Evolutionary conservation across 1,284 basidiomycete genomes (phyloP).

Genomic region (Paramarasmius palmivorus): DNA sequence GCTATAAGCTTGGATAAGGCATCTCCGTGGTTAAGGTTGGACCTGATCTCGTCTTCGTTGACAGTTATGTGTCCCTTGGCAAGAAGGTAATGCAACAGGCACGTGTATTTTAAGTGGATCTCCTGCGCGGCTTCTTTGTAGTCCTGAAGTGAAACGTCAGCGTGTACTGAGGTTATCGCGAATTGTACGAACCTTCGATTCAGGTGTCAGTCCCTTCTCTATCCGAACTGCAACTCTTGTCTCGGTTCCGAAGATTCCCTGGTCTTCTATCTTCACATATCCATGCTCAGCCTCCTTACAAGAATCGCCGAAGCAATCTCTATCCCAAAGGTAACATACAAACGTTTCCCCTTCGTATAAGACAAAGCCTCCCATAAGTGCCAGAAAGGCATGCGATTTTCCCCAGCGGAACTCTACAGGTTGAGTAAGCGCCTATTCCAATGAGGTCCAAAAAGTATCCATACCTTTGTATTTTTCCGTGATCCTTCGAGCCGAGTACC

Average conservation of each 20-base stretch:
- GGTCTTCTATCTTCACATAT: background rate
- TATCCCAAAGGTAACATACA: background rate
- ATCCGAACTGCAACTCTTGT: no score
- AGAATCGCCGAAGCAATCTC: no score
- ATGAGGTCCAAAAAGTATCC: no score
- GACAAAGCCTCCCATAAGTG: slow-evolving; percentile 29
- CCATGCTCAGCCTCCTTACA: background rate
- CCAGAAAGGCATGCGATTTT: slow-evolving; percentile 24
- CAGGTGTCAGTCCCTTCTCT: no score
- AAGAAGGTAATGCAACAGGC: no score
- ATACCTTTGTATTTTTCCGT: slow-evolving; percentile 13
- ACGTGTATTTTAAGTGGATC: no score
- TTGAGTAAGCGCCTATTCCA: no score
- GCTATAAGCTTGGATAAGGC: slow-evolving; percentile 26
- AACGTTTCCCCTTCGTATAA: slow-evolving; percentile 8
- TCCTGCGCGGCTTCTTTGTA: background rate
- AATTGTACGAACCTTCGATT: no score
- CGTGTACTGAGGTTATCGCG: no score
- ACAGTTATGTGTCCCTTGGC: background rate
- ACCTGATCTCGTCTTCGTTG: slow-evolving; percentile 25
- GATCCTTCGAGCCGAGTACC: slow-evolving; percentile 20
- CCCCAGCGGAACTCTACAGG: slow-evolving; percentile 18
- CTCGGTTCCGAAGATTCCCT: no score
- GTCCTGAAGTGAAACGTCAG: background rate
- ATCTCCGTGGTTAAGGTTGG: slow-evolving; percentile 28